phyloP scores from a whole-genome alignment of 148 eudicot genomes.

The Agrostemma githago region DNA sequence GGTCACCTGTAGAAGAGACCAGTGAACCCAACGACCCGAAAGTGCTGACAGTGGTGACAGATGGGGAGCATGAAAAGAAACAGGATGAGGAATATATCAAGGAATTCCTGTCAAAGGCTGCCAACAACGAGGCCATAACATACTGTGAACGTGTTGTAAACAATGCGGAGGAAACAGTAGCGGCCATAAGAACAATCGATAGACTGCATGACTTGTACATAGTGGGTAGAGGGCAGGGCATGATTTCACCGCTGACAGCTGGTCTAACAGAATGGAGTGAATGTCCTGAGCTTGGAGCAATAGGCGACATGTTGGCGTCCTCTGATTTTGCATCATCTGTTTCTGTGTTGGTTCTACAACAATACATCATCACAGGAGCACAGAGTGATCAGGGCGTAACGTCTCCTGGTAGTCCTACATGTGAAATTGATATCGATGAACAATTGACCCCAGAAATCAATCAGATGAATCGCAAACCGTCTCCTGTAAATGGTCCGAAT shows the following conservation, averaged over 20 bases:
- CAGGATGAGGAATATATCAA: constrained; percentile 55
- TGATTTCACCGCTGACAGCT: constrained; percentile 59
- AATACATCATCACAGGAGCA: constrained; percentile 39
- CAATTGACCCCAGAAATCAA: constrained; percentile 17
- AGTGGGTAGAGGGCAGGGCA: constrained; percentile 79
- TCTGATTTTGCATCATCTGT: constrained; percentile 62
- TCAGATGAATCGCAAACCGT: constrained; percentile 20
- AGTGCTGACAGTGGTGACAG: constrained; percentile 45
- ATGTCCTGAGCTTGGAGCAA: constrained; percentile 88
- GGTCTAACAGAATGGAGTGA: constrained; percentile 95
- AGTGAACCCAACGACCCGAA: constrained; percentile 33
- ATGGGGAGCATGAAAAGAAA: constrained; percentile 49
- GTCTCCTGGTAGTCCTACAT: constrained; percentile 42
- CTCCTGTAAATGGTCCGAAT: constrained; percentile 13
- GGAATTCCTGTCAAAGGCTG: constrained; percentile 43
- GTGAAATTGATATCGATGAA: constrained; percentile 20
- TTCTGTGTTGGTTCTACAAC: constrained; percentile 70
- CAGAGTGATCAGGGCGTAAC: constrained; percentile 10
- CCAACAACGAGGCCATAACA: constrained; percentile 35
- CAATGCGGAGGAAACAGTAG: constrained; percentile 76
- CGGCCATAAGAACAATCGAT: constrained; percentile 62
- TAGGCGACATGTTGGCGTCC: constrained; percentile 79
- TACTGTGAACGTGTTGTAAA: constrained; percentile 48
- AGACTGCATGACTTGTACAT: constrained; percentile 55
- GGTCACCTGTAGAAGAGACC: constrained; percentile 8